Base-by-base conservation (phyloP, 225 moss, liverwort and hornwort species). In the Antitrichia curtipendula region DNA sequence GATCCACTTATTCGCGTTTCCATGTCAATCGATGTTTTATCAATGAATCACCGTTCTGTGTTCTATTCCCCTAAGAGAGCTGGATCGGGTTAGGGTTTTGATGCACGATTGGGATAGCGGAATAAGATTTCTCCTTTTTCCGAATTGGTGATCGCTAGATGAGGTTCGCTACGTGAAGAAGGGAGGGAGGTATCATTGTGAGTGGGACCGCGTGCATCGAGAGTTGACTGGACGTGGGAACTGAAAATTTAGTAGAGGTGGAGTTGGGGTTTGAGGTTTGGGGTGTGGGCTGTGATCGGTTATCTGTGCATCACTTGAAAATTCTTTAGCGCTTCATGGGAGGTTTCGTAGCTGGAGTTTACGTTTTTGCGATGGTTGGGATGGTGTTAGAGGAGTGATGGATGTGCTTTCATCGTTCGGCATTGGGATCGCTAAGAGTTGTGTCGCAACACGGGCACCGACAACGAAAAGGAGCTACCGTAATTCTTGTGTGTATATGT, bases 11-110 rank as follows among this genome's bases (percentile, higher is more conserved):
- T 53, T 69, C 43, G 36, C 72, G 36, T 72, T 52, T 23, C 10
- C 60, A 61, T 49, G 17, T 9, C 43, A 41, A 78, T 80, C 60
- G 15, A 31, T 25, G n/a, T 78, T 73, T 52, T 62, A 3, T 24
- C 9, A 49, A 9, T 38, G 28, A 14, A 47, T 85, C 70, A 25
- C 18, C 3, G 36, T 53, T 54, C 16, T 40, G n/a, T 62, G 78
- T 7, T 38, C 57, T 62, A 28, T 66, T 65, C 23, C 29, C 56
- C 27, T 36, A n/a, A 6, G 34, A 28, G 70, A 31, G 56, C n/a
- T 81, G 68, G 89, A 85, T 89, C 82, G 64, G 38, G 24, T 64
- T 89, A 72, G 91, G 89, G 78, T 87, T 89, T 76, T 21, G 40
- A 32, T 61, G 68, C 60, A 36, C 65, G 70, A 20, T 50, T 74